Evolutionary conservation across 1,284 basidiomycete species (phyloP), one percentile per base, ranked within the genome.

Genomic region (Rhodotorula sp.): DNA sequence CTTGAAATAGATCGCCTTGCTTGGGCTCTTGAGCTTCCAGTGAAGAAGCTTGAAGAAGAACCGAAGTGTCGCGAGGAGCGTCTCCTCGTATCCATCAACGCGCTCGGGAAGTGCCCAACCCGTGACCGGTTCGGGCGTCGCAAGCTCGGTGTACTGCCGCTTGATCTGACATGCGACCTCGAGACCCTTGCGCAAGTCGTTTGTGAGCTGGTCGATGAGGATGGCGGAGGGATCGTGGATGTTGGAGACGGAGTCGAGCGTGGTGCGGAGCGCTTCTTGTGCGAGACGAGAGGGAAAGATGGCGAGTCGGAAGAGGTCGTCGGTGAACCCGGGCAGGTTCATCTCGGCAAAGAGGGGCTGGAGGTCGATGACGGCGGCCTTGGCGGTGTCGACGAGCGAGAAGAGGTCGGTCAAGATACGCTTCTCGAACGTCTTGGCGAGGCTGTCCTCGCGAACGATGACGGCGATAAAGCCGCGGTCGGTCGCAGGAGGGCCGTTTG

Each of bases 31-130:
- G 63, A 99, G 85, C 80, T 97, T 96, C 89, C 90, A 93, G 76
- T 96, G 92, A 39, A 99, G 88, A 46, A 99, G 84, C 78, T 88
- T 90, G 85, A 99, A 99, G 82, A 99, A 96, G 79, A 89, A 89
- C 15, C 88, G 86, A 74, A 99, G 83, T 15, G 92, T 92, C 73
- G 94, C 90, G 67, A 96, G 83, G 64, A 99, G 88, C 3, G 92
- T 92, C 30, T 85, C 82, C 79, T 99, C 94, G 80, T 98, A 99
- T 74, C 92, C 90, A 24, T 72, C 73, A 39, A 74, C 64, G 36
- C 71, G 66, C 64, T 89, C 86, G 2, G 91, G 93, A 29, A 98
- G 82, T 66, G 87, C 87, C 96, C 96, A 99, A 67, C 90, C 89
- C 22, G 89, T 88, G 29, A 87, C 88, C 1, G 89, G 88, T 79